phyloP scores from a whole-genome alignment of 2,329 filamentous ascomycete species.

The Penicillium sp. region DNA sequence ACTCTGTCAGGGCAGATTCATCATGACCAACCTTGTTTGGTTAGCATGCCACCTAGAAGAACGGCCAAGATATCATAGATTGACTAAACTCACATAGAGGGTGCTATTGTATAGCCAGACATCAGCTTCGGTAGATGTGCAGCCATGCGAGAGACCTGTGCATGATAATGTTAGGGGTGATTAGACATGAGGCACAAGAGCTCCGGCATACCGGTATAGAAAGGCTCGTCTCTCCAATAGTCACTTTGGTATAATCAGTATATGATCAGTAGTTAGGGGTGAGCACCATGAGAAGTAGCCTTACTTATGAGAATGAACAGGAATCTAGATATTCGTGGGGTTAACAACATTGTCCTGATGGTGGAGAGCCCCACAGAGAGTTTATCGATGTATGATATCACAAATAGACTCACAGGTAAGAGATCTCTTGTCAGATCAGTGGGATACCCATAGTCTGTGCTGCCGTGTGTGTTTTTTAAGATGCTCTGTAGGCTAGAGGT shows the following conservation, averaged over 20 bases:
- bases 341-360: conserved; percentile 8
- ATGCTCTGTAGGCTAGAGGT: conserved; percentile 56
- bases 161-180: conserved; percentile 22
- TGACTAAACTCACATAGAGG: conserved; percentile 48
- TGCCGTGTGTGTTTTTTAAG: conserved; percentile 54
- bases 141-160: conserved; percentile 56
- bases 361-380: neutral
- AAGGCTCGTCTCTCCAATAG: conserved; percentile 53
- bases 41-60: neutral
- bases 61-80: neutral
- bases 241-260: conserved; percentile 49
- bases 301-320: conserved; percentile 46
- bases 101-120: conserved; percentile 60
- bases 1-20: conserved; percentile 50
- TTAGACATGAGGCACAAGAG: conserved; percentile 21
- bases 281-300: neutral
- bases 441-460: conserved; percentile 58
- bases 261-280: neutral
- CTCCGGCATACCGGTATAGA: conserved; percentile 45
- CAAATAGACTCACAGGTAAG: conserved; percentile 49
- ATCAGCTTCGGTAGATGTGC: conserved; percentile 60
- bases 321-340: conserved; percentile 31
- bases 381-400: neutral
- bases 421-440: conserved; percentile 63
- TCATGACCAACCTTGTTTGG: conserved; percentile 56